These are phyloP conservation scores for Saccharomycopsis malanga DNA, from an alignment of 805 yeast genomes.

Conservation along the genomic window DNA sequence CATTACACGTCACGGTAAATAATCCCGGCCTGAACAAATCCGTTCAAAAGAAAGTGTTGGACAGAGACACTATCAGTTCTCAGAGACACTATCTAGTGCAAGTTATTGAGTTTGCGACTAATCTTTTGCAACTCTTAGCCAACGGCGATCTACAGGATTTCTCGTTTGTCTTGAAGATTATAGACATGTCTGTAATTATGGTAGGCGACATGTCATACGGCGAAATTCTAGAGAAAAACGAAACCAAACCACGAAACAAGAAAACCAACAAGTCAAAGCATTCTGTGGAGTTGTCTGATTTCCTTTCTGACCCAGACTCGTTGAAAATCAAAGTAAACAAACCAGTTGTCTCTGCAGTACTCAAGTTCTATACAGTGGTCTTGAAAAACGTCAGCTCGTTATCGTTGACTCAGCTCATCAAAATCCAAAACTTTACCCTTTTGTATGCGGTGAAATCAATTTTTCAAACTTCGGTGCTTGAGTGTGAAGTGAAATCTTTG, in stretches of 20 bases:
- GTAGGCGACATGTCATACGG: slow-evolving; percentile 18
- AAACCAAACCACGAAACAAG: slow-evolving; percentile 18
- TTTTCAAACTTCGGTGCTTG: slow-evolving; percentile 20
- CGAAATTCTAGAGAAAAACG: slow-evolving; percentile 23
- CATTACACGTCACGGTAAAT: slow-evolving; percentile 11
- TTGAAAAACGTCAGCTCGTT: slow-evolving; percentile 42
- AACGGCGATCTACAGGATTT: slow-evolving; percentile 39
- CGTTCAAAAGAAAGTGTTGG: slow-evolving; percentile 21
- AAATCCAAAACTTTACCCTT: slow-evolving; percentile 43
- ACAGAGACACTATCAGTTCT: slow-evolving; percentile 21
- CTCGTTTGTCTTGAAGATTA: slow-evolving; percentile 45
- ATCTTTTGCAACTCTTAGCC: slow-evolving; percentile 28
- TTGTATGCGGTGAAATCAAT: slow-evolving; percentile 31
- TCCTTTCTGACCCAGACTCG: slow-evolving; percentile 52
- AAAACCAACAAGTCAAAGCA: slow-evolving; percentile 35
- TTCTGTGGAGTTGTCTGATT: slow-evolving; percentile 54
- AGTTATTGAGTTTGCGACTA: slow-evolving; percentile 24
- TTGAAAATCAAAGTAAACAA: slow-evolving; percentile 1
- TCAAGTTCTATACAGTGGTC: slow-evolving; percentile 43
- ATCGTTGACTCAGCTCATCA: slow-evolving; percentile 57
- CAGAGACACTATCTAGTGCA: slow-evolving; percentile 25
- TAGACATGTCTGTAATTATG: slow-evolving; percentile 45
- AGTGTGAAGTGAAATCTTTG: slow-evolving; percentile 27
- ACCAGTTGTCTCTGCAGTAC: slow-evolving; percentile 26
- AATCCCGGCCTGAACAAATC: slow-evolving; percentile 10